Evolutionary conservation across 176 grass and related monocot species (phyloP), one percentile per base, ranked within the genome.

Genomic region (Saccharum officinarum): DNA sequence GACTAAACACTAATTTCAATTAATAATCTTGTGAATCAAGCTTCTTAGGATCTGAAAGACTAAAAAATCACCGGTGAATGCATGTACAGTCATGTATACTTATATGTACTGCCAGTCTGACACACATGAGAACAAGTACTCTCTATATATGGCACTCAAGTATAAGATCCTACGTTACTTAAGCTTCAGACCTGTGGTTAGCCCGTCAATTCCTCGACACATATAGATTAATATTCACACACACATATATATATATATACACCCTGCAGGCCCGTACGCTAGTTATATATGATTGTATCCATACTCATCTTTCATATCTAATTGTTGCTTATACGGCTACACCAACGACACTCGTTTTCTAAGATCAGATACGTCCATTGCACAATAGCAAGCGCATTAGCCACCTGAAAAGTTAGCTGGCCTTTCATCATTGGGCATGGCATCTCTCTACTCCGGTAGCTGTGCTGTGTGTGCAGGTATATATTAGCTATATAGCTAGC

Each of bases 371-470:
- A 42, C 33, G 8, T 17, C 41, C 31, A 70, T 17, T 17, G 68
- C 47, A 85, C 17, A 85, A 55, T 40, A n/a, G 54, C 15, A 89
- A 25, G 40, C 11, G 73, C 52, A 72, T 37, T 64, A 73, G 73
- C 3, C 46, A 67, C 68, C 80, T 83, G 64, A 79, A 86, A 86
- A 83, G 59, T 67, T 81, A 60, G n/a, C 59, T 55, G 42, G 64
- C 68, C 66, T 79, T 86, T 79, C 88, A 87, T 75, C 80, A 75
- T 87, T 69, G 67, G 39, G 38, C 30, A 81, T 20, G 39, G 49
- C 87, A 36, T n/a, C n/a, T 69, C 67, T 86, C n/a, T 63, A 37
- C 28, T 46, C 16, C 31, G 8, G 28, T 10, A 20, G 60, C n/a
- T 52, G 11, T 26, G 44, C 12, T 37, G 34, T 26, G 59, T 75